phyloP scores from a whole-genome alignment of 2,329 filamentous ascomycete genomes.

The Ophiostoma australiae region DNA sequence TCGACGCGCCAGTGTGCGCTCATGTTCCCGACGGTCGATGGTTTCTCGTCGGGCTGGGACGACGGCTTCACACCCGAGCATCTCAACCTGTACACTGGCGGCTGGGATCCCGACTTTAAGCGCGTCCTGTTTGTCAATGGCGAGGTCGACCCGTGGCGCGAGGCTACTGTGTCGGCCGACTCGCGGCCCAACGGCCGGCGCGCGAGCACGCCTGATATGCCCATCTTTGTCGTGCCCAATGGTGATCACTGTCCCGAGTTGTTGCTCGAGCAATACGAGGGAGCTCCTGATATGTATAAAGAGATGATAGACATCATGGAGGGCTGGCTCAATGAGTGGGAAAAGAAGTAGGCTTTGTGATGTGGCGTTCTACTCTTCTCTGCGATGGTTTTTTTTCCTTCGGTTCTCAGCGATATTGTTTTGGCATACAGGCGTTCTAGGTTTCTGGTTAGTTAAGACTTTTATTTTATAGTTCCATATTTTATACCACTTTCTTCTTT shows the following conservation, averaged over 20 bases:
- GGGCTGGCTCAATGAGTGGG: conserved; percentile 1
- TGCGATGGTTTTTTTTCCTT: too few relatives aligned
- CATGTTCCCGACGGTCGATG: conserved; percentile 38
- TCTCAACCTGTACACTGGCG: conserved; percentile 39
- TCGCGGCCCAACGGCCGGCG: conserved; percentile 38
- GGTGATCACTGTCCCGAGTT: conserved; percentile 37
- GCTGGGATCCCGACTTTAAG: conserved; percentile 40
- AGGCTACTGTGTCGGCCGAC: conserved; percentile 37
- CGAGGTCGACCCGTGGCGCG: conserved; percentile 40
- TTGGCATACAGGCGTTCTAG: not conserved
- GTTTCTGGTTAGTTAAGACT: not conserved
- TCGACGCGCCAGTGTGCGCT: conserved; percentile 44
- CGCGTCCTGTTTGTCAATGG: conserved; percentile 41
- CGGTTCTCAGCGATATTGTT: not conserved
- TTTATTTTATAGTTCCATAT: not conserved
- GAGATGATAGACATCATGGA: not conserved
- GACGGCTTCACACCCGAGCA: conserved; percentile 36
- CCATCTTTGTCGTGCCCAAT: conserved; percentile 35
- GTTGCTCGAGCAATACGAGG: not conserved
- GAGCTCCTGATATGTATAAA: not conserved
- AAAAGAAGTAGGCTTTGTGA: not conserved
- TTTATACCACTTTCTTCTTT: not conserved
- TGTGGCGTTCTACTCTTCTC: not conserved
- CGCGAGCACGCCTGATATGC: conserved; percentile 33
- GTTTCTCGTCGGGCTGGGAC: conserved; percentile 33